Conservation (phyloP, 495 filamentous ascomycete species). For the Aspergillus egyptiacus region DNA sequence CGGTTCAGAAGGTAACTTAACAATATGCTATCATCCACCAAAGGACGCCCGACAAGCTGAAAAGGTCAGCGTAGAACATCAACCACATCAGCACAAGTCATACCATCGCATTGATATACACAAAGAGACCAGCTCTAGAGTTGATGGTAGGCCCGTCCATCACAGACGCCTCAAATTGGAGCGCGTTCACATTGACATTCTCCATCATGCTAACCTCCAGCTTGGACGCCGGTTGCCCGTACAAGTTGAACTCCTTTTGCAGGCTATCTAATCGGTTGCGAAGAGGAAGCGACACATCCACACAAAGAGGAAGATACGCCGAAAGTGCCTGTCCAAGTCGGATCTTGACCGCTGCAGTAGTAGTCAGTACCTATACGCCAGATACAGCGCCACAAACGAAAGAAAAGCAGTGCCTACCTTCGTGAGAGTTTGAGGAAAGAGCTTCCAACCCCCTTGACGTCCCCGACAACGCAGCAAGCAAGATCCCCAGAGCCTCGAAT, state of each 20-base stretch:
- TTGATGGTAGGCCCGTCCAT: slow-evolving; percentile 63
- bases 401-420: slow-evolving; percentile 23
- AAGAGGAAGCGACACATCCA: slow-evolving; percentile 35
- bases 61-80: slow-evolving; percentile 26
- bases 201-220: slow-evolving; percentile 36
- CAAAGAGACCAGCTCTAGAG: slow-evolving; percentile 82
- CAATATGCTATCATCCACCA: slow-evolving; percentile 74
- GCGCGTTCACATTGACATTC: slow-evolving; percentile 39
- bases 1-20: slow-evolving; percentile 74
- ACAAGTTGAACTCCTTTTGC: slow-evolving; percentile 43
- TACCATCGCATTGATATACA: slow-evolving; percentile 86
- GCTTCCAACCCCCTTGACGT: slow-evolving; percentile 34
- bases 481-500: slow-evolving; percentile 41
- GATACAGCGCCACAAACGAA: slow-evolving; percentile 1
- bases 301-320: slow-evolving; percentile 39
- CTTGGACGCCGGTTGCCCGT: slow-evolving; percentile 33
- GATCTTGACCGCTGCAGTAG: slow-evolving; percentile 28
- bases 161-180: slow-evolving; percentile 50
- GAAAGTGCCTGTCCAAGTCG: slow-evolving; percentile 39
- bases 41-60: slow-evolving; percentile 72
- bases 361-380: not conserved
- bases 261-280: slow-evolving; percentile 38
- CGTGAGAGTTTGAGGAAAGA: slow-evolving; percentile 31
- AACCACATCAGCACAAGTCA: slow-evolving; percentile 15
- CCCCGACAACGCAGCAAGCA: slow-evolving; percentile 39